Conservation (phyloP, 176 grass and related monocot species). For the Avena atlantica region DNA sequence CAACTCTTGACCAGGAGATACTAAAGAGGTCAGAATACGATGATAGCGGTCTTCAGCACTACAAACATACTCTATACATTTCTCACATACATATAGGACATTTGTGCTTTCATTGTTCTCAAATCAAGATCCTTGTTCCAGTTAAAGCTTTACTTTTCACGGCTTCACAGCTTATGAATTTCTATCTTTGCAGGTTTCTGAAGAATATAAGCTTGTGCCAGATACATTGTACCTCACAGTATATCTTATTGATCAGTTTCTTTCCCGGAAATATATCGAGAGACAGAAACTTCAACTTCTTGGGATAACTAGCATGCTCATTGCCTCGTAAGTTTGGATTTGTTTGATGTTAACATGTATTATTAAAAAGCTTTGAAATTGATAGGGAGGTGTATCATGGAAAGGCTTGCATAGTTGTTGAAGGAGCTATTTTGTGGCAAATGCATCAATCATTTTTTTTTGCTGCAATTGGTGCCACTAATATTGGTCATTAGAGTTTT, state of each 20-base stretch:
- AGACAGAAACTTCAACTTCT: conserved; percentile 77
- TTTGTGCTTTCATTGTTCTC: conserved; percentile 16
- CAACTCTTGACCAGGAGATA: conserved; percentile 17
- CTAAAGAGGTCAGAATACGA: background rate
- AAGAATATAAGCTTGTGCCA: conserved; percentile 88
- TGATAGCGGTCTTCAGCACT: background rate
- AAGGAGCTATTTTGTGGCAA: background rate
- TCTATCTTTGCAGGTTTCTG: conserved; percentile 70
- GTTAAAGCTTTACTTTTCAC: conserved; percentile 20
- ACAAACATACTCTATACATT: conserved; percentile 22
- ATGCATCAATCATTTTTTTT: background rate
- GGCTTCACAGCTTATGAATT: conserved; percentile 36
- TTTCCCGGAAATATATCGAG: conserved; percentile 77
- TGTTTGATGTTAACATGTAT: background rate
- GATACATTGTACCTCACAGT: conserved; percentile 94
- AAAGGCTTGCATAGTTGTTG: conserved; percentile 8
- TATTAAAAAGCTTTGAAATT: background rate
- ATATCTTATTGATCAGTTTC: conserved; percentile 76
- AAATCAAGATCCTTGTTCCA: conserved; percentile 12
- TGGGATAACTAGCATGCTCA: conserved; percentile 92
- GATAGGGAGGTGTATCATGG: conserved; percentile 27
- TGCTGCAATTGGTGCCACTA: background rate
- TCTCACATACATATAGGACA: background rate
- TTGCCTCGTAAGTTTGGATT: conserved; percentile 84
- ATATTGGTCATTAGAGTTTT: background rate